A percentile compares a stretch with the other conserved stretches of the same genome.
Conservation (phyloP, 768 basidiomycete genomes). For the Calocybe indica region DNA sequence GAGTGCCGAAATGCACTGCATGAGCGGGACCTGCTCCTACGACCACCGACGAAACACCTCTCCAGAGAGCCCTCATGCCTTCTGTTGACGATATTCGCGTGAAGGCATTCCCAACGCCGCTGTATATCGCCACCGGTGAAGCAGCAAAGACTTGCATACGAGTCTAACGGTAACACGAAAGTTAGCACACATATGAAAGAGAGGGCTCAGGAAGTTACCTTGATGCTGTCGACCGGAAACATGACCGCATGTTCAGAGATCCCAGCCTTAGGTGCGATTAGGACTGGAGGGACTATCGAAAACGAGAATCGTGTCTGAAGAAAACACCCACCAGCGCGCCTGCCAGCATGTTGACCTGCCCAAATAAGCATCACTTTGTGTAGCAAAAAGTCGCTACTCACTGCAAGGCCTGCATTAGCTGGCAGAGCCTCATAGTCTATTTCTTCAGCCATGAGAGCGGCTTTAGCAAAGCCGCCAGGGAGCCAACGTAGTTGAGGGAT, state of each 20-base stretch:
- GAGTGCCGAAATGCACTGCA: constrained; percentile 94
- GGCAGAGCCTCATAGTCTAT: constrained; percentile 50
- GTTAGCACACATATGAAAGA: background rate
- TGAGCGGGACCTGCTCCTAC: constrained; percentile 97
- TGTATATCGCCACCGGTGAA: constrained; percentile 81
- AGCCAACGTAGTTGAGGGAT: too few relatives aligned
- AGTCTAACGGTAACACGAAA: constrained; percentile 49
- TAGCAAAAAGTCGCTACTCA: constrained; percentile 27
- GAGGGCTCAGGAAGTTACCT: constrained; percentile 46
- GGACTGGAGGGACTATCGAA: too few relatives aligned
- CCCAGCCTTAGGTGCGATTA: constrained; percentile 61
- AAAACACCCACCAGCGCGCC: constrained; percentile 77
- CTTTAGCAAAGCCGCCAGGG: too few relatives aligned
- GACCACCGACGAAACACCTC: constrained; percentile 94
- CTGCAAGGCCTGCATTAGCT: constrained; percentile 73
- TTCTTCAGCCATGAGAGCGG: constrained; percentile 30
- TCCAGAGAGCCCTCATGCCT: constrained; percentile 87
- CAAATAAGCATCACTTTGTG: constrained; percentile 5
- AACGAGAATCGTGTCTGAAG: background rate
- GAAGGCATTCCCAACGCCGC: constrained; percentile 86
- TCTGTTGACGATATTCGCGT: constrained; percentile 92
- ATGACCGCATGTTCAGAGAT: constrained; percentile 99
- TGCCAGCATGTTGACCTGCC: constrained; percentile 92
- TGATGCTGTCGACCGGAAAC: constrained; percentile 98
- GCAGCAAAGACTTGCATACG: constrained; percentile 98